Base-by-base conservation (phyloP, 1,284 basidiomycete genomes). In the Apiotrichum laibachii region DNA sequence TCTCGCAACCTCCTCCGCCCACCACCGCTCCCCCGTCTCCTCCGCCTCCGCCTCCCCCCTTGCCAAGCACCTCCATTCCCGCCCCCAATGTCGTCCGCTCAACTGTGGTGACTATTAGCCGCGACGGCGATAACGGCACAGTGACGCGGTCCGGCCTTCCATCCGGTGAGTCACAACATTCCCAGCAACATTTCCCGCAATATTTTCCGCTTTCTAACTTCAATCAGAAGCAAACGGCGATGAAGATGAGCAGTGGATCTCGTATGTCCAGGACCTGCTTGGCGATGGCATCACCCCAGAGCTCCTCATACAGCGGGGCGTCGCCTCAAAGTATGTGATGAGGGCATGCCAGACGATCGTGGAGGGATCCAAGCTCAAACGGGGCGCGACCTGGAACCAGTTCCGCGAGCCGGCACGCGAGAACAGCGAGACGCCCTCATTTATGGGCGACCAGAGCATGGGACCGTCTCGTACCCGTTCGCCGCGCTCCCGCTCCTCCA, bases 321-420 rank as follows among this genome's bases (percentile, higher is more conserved):
- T 69, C 0, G 65, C 68, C 1, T 34, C 61, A 13, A 59, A 65
- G 56, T 65, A 68, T 46, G 72, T 76, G 33, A 66, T 61, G 16
- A 60, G 60, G 1, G 72, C 72, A 0, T 75, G 72, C 45, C 53
- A 72, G 49, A 72, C 73, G 51, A 72, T 75, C 22, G 70, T 76
- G 2, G 60, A 69, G 4, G 64, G 65, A 1, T 61, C 61, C 15
- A 61, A 65, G 33, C 57, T 35, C 15, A 18, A 60, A 16, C 61
- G 68, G 10, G 52, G 61, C 42, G 56, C 53, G 5, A 46, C 67
- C n/a, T 69, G 66, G 66, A 43, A 53, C 10, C 66, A 65, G 37
- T 55, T 57, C n/a, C 59, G 63, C 26, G 60, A 60, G 43, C 54
- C 53, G 15, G 19, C 19, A 18, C 40, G 52, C 22, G 55, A 54